Percentiles rank a stretch among this genome's conserved stretches.
Evolutionary conservation across 2,329 filamentous ascomycete species (phyloP).

Genomic region (Alternaria incomplexa): DNA sequence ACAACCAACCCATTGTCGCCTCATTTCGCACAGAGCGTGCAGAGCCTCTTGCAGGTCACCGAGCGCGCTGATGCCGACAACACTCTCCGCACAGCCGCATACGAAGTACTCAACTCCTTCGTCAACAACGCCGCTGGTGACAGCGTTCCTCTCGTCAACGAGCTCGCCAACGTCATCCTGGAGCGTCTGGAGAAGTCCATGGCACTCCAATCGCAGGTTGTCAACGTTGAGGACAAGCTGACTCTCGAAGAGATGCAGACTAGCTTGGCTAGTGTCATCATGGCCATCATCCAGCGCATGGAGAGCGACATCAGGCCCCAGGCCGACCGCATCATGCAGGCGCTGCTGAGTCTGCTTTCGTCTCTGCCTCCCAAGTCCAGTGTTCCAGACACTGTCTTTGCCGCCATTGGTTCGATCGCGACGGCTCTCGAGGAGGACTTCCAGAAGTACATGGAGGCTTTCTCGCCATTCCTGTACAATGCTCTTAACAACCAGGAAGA

Average conservation of each 20-base stretch:
- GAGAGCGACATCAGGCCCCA: conserved; percentile 90
- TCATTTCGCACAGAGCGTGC: conserved; percentile 92
- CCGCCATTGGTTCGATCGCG: conserved; percentile 87
- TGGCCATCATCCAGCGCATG: conserved; percentile 88
- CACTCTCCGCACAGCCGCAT: conserved; percentile 89
- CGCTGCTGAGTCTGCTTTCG: conserved; percentile 79
- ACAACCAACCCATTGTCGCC: conserved; percentile 82
- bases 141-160: conserved; percentile 79
- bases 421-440: conserved; percentile 93
- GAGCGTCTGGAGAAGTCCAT: conserved; percentile 91
- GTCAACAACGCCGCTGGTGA: conserved; percentile 89
- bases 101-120: conserved; percentile 95
- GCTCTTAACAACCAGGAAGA: conserved; percentile 96
- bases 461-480: conserved; percentile 89
- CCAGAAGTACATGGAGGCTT: conserved; percentile 95
- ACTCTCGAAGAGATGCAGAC: conserved; percentile 98
- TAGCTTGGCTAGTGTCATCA: conserved; percentile 86
- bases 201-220: conserved; percentile 87
- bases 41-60: conserved; percentile 83
- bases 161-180: conserved; percentile 85
- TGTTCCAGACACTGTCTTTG: conserved; percentile 93
- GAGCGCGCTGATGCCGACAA: conserved; percentile 83
- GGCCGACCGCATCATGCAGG: conserved; percentile 92
- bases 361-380: conserved; percentile 84
- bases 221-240: conserved; percentile 95